These are phyloP conservation scores for Clitocybe nebularis DNA, from an alignment of 1,284 basidiomycete species.

Conservation along the genomic window DNA sequence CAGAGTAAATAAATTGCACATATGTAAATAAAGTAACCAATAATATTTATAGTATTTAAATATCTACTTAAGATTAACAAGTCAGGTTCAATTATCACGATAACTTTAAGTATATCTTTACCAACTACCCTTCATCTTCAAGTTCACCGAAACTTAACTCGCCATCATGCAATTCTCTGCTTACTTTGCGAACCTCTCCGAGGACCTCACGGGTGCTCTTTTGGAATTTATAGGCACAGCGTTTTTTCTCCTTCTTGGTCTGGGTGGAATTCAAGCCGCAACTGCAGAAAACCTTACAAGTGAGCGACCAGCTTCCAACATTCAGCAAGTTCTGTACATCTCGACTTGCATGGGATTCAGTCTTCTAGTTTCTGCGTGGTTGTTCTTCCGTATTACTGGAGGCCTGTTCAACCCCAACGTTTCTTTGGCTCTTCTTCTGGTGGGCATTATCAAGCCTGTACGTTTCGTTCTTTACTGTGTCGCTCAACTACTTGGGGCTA, in stretches of 20 bases:
- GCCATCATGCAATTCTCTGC: constrained; percentile 3
- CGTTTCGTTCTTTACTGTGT: constrained; percentile 61
- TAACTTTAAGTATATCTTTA: no score
- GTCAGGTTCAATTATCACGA: no score
- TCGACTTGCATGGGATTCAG: constrained; percentile 63
- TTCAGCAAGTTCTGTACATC: constrained; percentile 54
- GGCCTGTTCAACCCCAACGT: constrained; percentile 72
- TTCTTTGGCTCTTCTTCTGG: constrained; percentile 56
- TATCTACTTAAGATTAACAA: no score
- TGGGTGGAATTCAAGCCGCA: constrained; percentile 57
- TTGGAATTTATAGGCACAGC: constrained; percentile 57
- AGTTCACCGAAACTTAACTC: no score
- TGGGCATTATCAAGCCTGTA: constrained; percentile 56
- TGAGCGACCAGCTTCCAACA: constrained; percentile 23
- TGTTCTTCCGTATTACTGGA: constrained; percentile 73
- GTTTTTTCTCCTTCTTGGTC: constrained; percentile 58
- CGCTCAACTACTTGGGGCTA: constrained; percentile 61
- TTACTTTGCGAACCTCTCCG: constrained; percentile 22
- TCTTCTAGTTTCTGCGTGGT: constrained; percentile 65
- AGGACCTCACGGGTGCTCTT: constrained; percentile 42
- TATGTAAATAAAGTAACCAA: no score
- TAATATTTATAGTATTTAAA: no score
- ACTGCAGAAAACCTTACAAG: constrained; percentile 26
- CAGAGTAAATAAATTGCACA: no score
- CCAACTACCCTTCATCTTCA: background rate